phyloP scores from a whole-genome alignment of 306 rosid genomes.

The Cercis canadensis region DNA sequence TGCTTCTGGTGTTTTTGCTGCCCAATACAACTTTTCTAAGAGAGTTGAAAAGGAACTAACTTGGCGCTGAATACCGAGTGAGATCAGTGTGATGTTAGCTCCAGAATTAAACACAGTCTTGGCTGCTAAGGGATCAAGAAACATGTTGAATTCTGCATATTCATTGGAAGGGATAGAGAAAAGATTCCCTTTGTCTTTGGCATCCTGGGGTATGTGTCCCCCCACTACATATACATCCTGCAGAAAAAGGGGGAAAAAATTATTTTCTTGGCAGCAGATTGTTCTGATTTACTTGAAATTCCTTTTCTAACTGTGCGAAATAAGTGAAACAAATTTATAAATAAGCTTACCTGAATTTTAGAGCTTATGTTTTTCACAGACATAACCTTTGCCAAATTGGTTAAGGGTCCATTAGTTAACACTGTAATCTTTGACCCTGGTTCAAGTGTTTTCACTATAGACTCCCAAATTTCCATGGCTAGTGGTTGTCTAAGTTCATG shows the following conservation, averaged over 20 bases:
- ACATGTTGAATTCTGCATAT: constrained; percentile 90
- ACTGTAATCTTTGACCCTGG: constrained; percentile 74
- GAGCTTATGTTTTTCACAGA: constrained; percentile 55
- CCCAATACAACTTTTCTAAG: constrained; percentile 33
- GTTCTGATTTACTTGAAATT: constrained; percentile 5
- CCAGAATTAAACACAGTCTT: constrained; percentile 64
- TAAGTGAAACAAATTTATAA: not conserved
- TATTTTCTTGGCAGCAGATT: not conserved
- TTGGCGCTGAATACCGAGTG: constrained; percentile 62
- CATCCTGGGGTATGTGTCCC: constrained; percentile 64
- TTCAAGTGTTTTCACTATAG: constrained; percentile 52
- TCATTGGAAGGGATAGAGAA: constrained; percentile 72
- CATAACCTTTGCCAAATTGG: constrained; percentile 76
- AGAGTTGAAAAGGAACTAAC: constrained; percentile 57
- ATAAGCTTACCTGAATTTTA: constrained; percentile 61
- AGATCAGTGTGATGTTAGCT: constrained; percentile 72
- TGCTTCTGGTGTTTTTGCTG: constrained; percentile 64
- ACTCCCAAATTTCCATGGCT: constrained; percentile 81
- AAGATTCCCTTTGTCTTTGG: constrained; percentile 68
- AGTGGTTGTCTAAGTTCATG: constrained; percentile 77
- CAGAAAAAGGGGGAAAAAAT: no score
- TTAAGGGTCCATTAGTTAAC: constrained; percentile 91
- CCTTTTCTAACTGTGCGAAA: not conserved
- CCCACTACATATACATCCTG: constrained; percentile 87
- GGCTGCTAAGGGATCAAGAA: constrained; percentile 86